phyloP scores from a whole-genome alignment of 192 early-diverging fungal species.

The Linderina pennispora region DNA sequence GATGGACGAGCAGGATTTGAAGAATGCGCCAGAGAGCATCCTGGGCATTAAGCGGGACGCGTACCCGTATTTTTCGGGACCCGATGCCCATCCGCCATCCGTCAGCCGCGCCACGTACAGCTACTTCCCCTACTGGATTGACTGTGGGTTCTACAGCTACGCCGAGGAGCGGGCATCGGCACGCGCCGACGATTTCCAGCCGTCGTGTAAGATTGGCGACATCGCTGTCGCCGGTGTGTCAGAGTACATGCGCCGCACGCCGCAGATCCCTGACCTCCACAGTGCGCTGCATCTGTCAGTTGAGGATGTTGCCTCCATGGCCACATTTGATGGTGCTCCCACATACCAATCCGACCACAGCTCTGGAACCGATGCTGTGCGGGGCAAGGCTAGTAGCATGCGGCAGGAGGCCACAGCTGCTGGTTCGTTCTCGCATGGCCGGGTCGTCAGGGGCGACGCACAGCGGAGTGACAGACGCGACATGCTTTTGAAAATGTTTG shows the following conservation, averaged over 20 bases:
- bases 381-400: too few relatives aligned
- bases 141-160: conserved; percentile 78
- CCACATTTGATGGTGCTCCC: too few relatives aligned
- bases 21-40: conserved; percentile 19
- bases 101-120: conserved; percentile 36
- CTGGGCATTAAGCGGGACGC: conserved; percentile 11
- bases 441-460: conserved; percentile 4
- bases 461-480: conserved; percentile 8
- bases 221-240: conserved; percentile 23
- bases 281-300: too few relatives aligned
- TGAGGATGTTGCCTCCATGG: too few relatives aligned
- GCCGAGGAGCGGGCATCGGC: conserved; percentile 12
- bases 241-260: conserved; percentile 19
- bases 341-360: too few relatives aligned
- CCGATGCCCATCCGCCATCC: neutral
- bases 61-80: conserved; percentile 15
- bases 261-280: conserved; percentile 18
- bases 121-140: conserved; percentile 86
- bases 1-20: conserved; percentile 5
- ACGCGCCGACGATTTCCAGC: conserved; percentile 12
- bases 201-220: conserved; percentile 34
- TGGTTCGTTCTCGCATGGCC: conserved; percentile 17
- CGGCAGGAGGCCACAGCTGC: too few relatives aligned
- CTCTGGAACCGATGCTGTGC: too few relatives aligned
- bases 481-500: conserved; percentile 24